phyloP scores from a whole-genome alignment of 2,329 filamentous ascomycete species.

The Fusarium udum region DNA sequence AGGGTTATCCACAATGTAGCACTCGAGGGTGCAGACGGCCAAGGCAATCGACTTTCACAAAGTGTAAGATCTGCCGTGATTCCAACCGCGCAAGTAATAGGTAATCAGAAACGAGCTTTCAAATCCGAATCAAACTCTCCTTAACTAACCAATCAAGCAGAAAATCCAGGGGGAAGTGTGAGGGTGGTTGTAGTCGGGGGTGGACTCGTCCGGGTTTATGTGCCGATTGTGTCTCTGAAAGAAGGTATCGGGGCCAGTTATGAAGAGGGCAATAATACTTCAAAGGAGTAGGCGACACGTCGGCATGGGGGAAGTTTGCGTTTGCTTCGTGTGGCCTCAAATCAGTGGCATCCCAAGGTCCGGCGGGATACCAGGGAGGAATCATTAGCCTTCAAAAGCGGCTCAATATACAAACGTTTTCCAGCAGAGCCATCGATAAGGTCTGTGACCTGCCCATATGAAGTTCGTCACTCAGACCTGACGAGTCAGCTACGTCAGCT shows the following conservation, averaged over 20 bases:
- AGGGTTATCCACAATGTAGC: too few relatives aligned
- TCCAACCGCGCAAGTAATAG: too few relatives aligned
- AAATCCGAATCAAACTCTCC: neutral
- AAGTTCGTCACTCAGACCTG: neutral
- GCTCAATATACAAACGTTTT: neutral
- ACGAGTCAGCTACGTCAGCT: too few relatives aligned
- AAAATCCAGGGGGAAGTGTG: too few relatives aligned
- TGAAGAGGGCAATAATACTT: neutral
- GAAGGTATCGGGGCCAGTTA: too few relatives aligned
- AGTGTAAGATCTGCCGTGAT: too few relatives aligned
- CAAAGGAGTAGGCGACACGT: neutral
- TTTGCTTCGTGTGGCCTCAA: neutral
- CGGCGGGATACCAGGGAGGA: neutral
- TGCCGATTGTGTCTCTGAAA: too few relatives aligned
- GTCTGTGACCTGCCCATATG: neutral
- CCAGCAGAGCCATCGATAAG: neutral
- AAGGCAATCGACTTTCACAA: too few relatives aligned
- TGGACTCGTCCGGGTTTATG: too few relatives aligned
- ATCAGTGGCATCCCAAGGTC: neutral
- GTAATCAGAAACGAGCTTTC: neutral
- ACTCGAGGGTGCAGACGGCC: fast-evolving
- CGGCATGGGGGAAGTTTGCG: neutral
- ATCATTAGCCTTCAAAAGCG: neutral
- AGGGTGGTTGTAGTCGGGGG: too few relatives aligned
- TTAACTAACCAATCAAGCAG: neutral